These are phyloP conservation scores for Chrysanthemum lavandulifolium DNA, from an alignment of 129 eudicot genomes.

Conservation along the genomic window DNA sequence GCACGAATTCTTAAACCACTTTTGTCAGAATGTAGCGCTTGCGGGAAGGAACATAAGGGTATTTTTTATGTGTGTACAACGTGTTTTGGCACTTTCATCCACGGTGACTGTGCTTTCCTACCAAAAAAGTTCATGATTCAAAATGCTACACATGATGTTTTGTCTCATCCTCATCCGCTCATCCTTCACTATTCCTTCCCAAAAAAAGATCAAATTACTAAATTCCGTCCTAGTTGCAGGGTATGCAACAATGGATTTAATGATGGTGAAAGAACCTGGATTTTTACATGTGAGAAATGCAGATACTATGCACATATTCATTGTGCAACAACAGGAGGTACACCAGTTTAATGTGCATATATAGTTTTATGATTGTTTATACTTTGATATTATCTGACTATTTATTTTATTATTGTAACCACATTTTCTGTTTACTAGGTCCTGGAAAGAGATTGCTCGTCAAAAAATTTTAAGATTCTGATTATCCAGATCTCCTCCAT, in stretches of 20 bases:
- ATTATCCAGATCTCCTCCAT: too few species aligned
- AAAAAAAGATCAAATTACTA: not conserved
- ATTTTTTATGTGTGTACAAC: not conserved
- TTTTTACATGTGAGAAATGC: not conserved
- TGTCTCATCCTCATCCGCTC: slow-evolving; percentile 4
- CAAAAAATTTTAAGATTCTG: too few species aligned
- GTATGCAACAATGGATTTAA: not conserved
- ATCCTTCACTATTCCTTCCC: not conserved
- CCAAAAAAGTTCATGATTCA: slow-evolving; percentile 2
- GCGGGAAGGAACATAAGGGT: not conserved
- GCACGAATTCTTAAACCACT: not conserved
- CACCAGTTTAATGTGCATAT: too few species aligned
- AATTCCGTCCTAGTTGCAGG: not conserved
- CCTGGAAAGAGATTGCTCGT: too few species aligned
- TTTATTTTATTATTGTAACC: too few species aligned
- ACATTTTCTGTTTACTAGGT: too few species aligned
- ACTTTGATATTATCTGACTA: too few species aligned
- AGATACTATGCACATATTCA: not conserved
- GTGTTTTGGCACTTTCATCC: not conserved
- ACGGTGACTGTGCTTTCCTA: not conserved
- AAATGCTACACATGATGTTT: not conserved
- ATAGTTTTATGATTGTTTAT: too few species aligned
- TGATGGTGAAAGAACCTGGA: not conserved
- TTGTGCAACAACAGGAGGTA: not conserved
- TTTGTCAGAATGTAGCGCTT: not conserved